A percentile compares a stretch with the other conserved stretches of the same genome.
These are phyloP conservation scores for Talaromyces liani DNA, from an alignment of 495 filamentous ascomycete genomes.

Conservation along the genomic window DNA sequence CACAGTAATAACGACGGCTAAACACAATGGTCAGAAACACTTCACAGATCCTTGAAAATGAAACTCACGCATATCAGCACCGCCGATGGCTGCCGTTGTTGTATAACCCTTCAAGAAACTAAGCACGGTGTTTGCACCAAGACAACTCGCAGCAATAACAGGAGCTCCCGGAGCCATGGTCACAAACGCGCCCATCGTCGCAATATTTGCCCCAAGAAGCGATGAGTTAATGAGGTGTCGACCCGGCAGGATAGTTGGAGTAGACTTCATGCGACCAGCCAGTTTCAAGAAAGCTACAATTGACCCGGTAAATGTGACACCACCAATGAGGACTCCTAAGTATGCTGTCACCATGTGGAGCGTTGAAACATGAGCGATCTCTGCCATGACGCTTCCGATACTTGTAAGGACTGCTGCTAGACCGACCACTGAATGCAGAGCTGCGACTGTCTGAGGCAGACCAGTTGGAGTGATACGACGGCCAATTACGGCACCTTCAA, in stretches of 20 bases:
- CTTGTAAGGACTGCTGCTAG: conserved; percentile 75
- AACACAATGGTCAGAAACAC: neutral
- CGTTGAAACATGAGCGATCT: conserved; percentile 55
- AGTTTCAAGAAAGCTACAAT: conserved; percentile 78
- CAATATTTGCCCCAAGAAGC: conserved; percentile 62
- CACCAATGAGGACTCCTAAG: conserved; percentile 68
- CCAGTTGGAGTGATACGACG: conserved; percentile 74
- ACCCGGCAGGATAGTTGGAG: conserved; percentile 57
- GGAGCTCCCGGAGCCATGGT: conserved; percentile 68
- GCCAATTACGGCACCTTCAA: conserved; percentile 25
- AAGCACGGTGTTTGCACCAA: conserved; percentile 63
- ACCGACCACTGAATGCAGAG: conserved; percentile 75
- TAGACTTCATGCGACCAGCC: conserved; percentile 67
- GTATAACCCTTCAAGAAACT: conserved; percentile 78
- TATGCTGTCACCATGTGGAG: conserved; percentile 75
- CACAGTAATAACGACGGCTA: conserved; percentile 72
- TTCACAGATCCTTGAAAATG: neutral
- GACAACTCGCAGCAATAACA: conserved; percentile 62
- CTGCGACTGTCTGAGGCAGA: conserved; percentile 74
- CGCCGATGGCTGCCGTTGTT: conserved; percentile 74
- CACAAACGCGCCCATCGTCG: conserved; percentile 72
- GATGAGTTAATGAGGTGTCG: conserved; percentile 63
- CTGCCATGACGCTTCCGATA: conserved; percentile 70
- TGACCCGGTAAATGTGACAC: conserved; percentile 77
- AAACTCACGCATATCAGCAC: conserved; percentile 65